phyloP scores from a whole-genome alignment of 805 yeast species.

The Kodamaea hsintzibuensis region DNA sequence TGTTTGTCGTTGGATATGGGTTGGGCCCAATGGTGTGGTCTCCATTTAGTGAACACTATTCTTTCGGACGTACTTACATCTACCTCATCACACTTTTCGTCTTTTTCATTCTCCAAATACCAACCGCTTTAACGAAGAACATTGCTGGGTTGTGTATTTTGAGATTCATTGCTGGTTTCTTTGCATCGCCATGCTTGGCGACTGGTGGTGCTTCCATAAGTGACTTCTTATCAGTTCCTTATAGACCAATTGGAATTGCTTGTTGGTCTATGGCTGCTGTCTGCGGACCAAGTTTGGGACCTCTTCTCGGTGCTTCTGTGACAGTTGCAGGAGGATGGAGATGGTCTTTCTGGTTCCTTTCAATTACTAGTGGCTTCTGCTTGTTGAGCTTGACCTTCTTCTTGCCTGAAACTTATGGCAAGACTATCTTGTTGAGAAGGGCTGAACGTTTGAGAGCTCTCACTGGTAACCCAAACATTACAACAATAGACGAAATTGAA shows the following conservation, averaged over 20 bases:
- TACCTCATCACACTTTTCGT: slow-evolving; percentile 48
- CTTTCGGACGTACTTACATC: slow-evolving; percentile 52
- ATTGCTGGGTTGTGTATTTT: slow-evolving; percentile 52
- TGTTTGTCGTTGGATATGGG: slow-evolving; percentile 63
- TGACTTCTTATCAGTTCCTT: slow-evolving; percentile 46
- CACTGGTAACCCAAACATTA: slow-evolving; percentile 50
- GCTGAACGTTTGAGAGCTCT: slow-evolving; percentile 47
- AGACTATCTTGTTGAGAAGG: slow-evolving; percentile 47
- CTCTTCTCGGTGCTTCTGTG: slow-evolving; percentile 54
- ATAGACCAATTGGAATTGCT: slow-evolving; percentile 48
- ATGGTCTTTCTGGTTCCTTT: slow-evolving; percentile 54
- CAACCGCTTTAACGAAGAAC: slow-evolving; percentile 53
- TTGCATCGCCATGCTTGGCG: slow-evolving; percentile 46
- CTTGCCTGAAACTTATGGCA: slow-evolving; percentile 52
- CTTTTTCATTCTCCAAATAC: slow-evolving; percentile 54
- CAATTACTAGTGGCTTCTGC: slow-evolving; percentile 40
- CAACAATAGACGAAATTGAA: slow-evolving; percentile 40
- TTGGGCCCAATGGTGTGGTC: slow-evolving; percentile 60
- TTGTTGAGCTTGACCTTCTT: slow-evolving; percentile 32
- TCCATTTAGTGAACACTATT: slow-evolving; percentile 57
- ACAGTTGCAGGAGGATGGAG: slow-evolving; percentile 48
- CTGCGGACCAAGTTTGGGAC: slow-evolving; percentile 57
- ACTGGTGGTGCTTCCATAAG: slow-evolving; percentile 59
- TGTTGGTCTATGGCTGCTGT: slow-evolving; percentile 56
- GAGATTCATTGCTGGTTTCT: slow-evolving; percentile 54